Conservation (phyloP, 371 early-diverging fungal species). For the Actinomucor elegans region DNA sequence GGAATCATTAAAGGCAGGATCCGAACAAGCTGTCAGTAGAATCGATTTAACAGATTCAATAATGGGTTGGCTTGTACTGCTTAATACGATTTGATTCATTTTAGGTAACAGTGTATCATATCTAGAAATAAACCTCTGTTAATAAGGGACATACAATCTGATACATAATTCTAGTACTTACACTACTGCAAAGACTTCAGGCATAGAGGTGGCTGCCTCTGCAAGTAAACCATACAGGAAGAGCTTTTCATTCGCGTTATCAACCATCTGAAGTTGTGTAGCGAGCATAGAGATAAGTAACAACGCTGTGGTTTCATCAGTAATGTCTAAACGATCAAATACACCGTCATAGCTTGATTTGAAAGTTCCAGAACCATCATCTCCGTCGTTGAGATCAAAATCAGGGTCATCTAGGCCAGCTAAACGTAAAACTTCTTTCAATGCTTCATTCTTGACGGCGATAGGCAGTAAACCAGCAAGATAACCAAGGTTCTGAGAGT, state of each 20-base stretch:
- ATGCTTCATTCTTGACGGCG: conserved; percentile 62
- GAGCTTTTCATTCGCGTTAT: conserved; percentile 80
- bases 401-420: conserved; percentile 47
- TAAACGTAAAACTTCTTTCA: conserved; percentile 62
- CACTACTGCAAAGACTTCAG: conserved; percentile 75
- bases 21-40: conserved; percentile 73
- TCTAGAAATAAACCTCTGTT: conserved; percentile 16
- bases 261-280: conserved; percentile 80
- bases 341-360: conserved; percentile 53
- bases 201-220: conserved; percentile 75
- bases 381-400: conserved; percentile 28
- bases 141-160: background rate
- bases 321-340: conserved; percentile 67
- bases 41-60: conserved; percentile 78
- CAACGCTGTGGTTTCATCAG: conserved; percentile 69
- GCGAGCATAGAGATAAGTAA: conserved; percentile 77
- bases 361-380: conserved; percentile 34
- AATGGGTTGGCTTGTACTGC: conserved; percentile 67
- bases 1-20: conserved; percentile 50
- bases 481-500: conserved; percentile 71
- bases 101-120: conserved; percentile 75
- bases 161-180: conserved; percentile 37
- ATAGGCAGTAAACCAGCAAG: conserved; percentile 73
- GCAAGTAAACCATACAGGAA: conserved; percentile 85
- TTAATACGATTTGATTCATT: conserved; percentile 74